Evolutionary conservation across 768 basidiomycete species (phyloP).

Genomic region (Leucocoprinus leucothites): DNA sequence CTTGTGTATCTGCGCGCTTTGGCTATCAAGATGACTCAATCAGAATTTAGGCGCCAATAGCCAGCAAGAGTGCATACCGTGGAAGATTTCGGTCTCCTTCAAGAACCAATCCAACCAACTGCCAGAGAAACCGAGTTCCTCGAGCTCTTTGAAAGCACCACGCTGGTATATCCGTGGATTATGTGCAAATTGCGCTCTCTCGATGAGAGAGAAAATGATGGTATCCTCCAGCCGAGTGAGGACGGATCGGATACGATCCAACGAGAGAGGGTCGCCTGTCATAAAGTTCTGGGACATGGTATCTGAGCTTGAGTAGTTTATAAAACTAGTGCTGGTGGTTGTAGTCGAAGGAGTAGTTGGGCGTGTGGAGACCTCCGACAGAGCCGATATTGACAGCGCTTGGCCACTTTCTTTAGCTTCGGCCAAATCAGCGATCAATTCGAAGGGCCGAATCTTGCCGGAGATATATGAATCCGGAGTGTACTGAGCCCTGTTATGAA

Average conservation of each 20-base stretch:
- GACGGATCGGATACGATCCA: slow-evolving; percentile 86
- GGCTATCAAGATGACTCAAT: slow-evolving; percentile 42
- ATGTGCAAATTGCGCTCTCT: slow-evolving; percentile 94
- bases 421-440: slow-evolving; percentile 8
- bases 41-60: slow-evolving; percentile 10
- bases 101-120: slow-evolving; percentile 99
- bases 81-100: slow-evolving; percentile 91
- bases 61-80: slow-evolving; percentile 56
- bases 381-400: background rate
- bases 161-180: slow-evolving; percentile 86
- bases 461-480: background rate
- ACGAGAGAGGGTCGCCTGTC: slow-evolving; percentile 74
- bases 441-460: slow-evolving; percentile 5
- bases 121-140: slow-evolving; percentile 69
- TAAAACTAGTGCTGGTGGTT: background rate
- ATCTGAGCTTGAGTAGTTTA: background rate
- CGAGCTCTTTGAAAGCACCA: slow-evolving; percentile 77
- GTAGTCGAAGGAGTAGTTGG: background rate
- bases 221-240: slow-evolving; percentile 94
- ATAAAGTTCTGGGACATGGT: slow-evolving; percentile 62
- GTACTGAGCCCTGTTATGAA: background rate
- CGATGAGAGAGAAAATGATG: slow-evolving; percentile 97
- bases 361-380: background rate
- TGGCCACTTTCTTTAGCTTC: background rate
- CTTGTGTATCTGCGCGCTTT: slow-evolving; percentile 95